Evolutionary conservation across 2,329 filamentous ascomycete genomes (phyloP), one percentile per base, ranked within the genome.

Genomic region (Sphaerulina musiva): DNA sequence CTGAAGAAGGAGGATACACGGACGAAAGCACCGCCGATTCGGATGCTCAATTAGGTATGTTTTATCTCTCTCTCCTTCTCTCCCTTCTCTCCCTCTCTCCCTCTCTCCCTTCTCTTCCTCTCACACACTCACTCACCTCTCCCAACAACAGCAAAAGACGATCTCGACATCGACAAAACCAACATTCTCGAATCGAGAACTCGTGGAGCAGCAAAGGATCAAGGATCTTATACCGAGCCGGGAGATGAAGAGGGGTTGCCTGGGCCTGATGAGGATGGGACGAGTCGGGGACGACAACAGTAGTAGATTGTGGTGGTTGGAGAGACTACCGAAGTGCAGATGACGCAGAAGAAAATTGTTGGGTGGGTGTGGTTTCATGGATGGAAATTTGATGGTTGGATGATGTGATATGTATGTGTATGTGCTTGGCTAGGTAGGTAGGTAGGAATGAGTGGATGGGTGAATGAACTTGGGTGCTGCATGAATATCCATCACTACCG

Each of bases 151-250:
- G 75, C 68, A 39, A 68, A 67, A 6, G 77, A 80, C 49, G 77
- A 80, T 20, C 65, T 65, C 2, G 74, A 77, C 2, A 78, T 79
- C 42, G 72, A 79, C 50, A 53, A 71, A 57, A 63, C 55, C 51
- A 79, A 79, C 58, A 77, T 79, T 39, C 60, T 79, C 5, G 68
- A 73, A 3, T 67, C 66, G 26, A 73, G 75, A 31, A 78, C 76
- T 6, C 70, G 77, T 14, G 76, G 76, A 52, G 76, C 74, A 0
- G 64, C 73, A 0, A 76, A 76, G 68, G 36, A 67, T 40, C 57
- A 66, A 36, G 76, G 76, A 14, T 68, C 69, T 0, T 79, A 79
- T 60, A 58, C 64, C 1, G 77, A 80, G 70, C 77, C 76, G n/a
- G 74, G 74, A 31, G 77, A 79, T 59, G 76, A 78, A 52, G 77